Conservation (phyloP, 2,329 filamentous ascomycete species). For the Chaetomiaceae sp. region DNA sequence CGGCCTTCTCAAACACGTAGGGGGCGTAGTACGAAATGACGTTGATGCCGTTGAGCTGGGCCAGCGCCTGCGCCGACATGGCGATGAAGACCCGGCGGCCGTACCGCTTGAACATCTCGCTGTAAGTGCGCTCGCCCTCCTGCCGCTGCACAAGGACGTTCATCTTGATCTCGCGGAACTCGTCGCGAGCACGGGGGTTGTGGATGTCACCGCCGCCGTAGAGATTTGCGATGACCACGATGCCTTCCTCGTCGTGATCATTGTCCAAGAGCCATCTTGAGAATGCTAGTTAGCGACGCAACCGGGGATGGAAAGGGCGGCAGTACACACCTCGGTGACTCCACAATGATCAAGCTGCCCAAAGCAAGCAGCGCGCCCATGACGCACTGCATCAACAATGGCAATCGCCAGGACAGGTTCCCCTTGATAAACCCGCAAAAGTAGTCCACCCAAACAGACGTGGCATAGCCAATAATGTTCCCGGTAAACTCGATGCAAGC, state of each 20-base stretch:
- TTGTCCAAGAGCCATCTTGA: constrained; percentile 91
- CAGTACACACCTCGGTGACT: constrained; percentile 72
- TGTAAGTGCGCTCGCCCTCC: constrained; percentile 87
- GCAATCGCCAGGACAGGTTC: constrained; percentile 84
- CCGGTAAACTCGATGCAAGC: constrained; percentile 98
- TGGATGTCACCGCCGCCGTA: constrained; percentile 96
- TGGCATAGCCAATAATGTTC: constrained; percentile 92
- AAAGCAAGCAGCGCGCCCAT: constrained; percentile 84
- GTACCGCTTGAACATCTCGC: constrained; percentile 93
- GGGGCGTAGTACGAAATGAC: constrained; percentile 99
- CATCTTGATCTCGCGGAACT: constrained; percentile 99
- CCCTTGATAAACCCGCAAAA: constrained; percentile 86
- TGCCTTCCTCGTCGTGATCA: constrained; percentile 96
- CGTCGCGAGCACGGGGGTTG: constrained; percentile 83
- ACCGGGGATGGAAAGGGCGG: constrained; percentile 5
- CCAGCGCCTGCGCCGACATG: constrained; percentile 94
- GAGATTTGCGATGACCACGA: constrained; percentile 95
- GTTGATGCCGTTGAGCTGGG: constrained; percentile 97
- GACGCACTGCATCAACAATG: constrained; percentile 83
- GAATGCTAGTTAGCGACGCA: constrained; percentile 27
- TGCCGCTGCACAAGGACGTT: constrained; percentile 87
- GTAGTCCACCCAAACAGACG: constrained; percentile 98
- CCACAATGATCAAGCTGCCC: constrained; percentile 88
- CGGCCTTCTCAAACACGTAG: constrained; percentile 90
- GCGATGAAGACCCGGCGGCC: constrained; percentile 91